Evolutionary conservation across 495 filamentous ascomycete species (phyloP), one percentile per base, ranked within the genome.

Genomic region (Penicillium diatomitis): DNA sequence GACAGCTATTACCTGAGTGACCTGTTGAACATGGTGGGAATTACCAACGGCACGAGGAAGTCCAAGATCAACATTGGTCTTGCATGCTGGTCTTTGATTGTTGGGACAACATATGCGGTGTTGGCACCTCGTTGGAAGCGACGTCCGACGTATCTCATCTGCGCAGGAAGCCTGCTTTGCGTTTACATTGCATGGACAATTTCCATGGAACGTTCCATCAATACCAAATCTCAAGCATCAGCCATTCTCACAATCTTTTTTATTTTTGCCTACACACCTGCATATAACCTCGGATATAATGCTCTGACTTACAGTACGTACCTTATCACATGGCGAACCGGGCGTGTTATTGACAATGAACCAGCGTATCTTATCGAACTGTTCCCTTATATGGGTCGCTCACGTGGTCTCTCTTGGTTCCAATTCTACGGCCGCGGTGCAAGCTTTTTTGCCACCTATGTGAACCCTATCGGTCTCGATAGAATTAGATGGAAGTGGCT

Each of bases 281-380:
- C 75, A 52, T 85, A 85, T 51, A 85, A 83, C 53, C 70, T 85
- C 47, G 82, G 79, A n/a, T 82, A 84, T 54, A 85, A 85, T 47
- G 80, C 82, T 33, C 65, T 84, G 34, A 82, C 81, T 2, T 85
- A 83, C 58, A 82, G 77, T 81, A 27, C 20, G 56, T 64, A 67
- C 57, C 46, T 50, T 66, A 73, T 38, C 32, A 7, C 9, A n/a
- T 30, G 29, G 4, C 38, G 34, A 9, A 0, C 8, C 40, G 3
- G 32, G 4, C 34, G 42, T 39, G 4, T 27, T 47, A 36, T 34
- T 45, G 8, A 47, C 34, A 28, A 20, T 36, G 5, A 36, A 47
- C 3, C 27, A 59, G 61, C 82, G 27, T 84, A 82, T 62, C 71
- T 84, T 42, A 69, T 83, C 30, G 82, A 86, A 50, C 57, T 85